Base-by-base conservation (phyloP, 2,329 filamentous ascomycete species). In the Dactylellina haptotyla region DNA sequence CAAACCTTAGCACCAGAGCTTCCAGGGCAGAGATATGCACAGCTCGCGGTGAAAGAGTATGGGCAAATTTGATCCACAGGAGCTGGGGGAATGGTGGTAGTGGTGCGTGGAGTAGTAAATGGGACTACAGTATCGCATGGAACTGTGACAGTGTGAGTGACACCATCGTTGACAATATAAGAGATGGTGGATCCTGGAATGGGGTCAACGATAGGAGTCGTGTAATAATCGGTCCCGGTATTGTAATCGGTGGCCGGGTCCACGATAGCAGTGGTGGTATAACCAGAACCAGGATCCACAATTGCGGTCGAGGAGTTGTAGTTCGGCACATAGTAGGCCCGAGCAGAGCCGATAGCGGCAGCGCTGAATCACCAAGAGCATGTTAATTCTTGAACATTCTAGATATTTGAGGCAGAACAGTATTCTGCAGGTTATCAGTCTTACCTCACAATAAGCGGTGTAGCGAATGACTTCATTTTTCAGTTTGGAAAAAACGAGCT, bases 391-490 rank as follows among this genome's bases (percentile, higher is more conserved):
- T 20, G 5, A 16, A 26, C 43, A 1, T 3, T 46, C n/a, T 18
- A 46, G 6, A 6, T 46, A 18, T 1, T 46, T 46, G 6, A 12
- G 37, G 12, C 37, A 16, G 1, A n/a, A 37, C 14, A 12, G 4
- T 16, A 43, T 43, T 43, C 8, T 43, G 4, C 8, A 16, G n/a
- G 4, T 30, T 3, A 34, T 32, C 23, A n/a, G 16, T 16, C 50
- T 54, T 54, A 54, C 61, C 61, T 50, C 9, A 64, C 16, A 28
- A 64, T 18, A 25, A 64, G 39, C 16, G 48, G 37, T 5, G 18
- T 54, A 56, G 48, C 39, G 48, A 64, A 54, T 54, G 61, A 64
- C 61, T 64, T 64, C 61, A 64, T 64, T 43, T 37, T 28, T 34
- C 23, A 32, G 16, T 48, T 43, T 4, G 25, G 6, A 18, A 32